Evolutionary conservation across 2,329 filamentous ascomycete genomes (phyloP), one percentile per base, ranked within the genome.

Genomic region (Penicillium sp.): DNA sequence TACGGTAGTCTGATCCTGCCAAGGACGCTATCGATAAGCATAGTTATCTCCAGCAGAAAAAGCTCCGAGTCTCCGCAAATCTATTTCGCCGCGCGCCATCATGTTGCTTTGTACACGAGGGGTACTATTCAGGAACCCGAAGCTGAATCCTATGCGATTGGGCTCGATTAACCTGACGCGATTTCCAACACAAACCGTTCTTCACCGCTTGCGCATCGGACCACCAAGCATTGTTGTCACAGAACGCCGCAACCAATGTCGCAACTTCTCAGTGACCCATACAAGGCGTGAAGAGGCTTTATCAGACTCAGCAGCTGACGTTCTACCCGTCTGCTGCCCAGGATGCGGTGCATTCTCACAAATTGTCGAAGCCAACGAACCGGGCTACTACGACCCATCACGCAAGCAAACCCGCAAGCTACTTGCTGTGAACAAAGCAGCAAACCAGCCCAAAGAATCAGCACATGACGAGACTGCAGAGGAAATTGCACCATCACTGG

Each of bases 271-370:
- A 39, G 61, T 63, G 36, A 50, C 54, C 4, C 36, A 42, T 14
- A 46, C 54, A 7, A 47, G 50, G 36, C 34, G 7, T 40, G 43
- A 53, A 21, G 53, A 62, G 31, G 31, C 58, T n/a, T 14, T 31
- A 6, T 6, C 47, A n/a, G 57, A 61, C 4, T 41, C 55, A 2
- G 9, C 60, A n/a, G 54, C 57, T 5, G 58, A 66, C 16, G 34
- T 55, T 6, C 66, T 86, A 11, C 83, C 83, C 0, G 52, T 77
- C 6, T 77, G 79, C 22, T 87, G 85, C 66, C 84, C 85, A 29
- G 85, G 85, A 61, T 88, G 85, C 60, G 85, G 85, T 50, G 85
- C 84, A 27, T 79, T 81, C 34, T 77, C 81, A 32, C 84, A 87
- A 67, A 81, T 79, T 5, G 67, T 82, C 45, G 78, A 82, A 44